Conservation (phyloP, 495 filamentous ascomycete species). For the Friedmanniomyces endolithicus region DNA sequence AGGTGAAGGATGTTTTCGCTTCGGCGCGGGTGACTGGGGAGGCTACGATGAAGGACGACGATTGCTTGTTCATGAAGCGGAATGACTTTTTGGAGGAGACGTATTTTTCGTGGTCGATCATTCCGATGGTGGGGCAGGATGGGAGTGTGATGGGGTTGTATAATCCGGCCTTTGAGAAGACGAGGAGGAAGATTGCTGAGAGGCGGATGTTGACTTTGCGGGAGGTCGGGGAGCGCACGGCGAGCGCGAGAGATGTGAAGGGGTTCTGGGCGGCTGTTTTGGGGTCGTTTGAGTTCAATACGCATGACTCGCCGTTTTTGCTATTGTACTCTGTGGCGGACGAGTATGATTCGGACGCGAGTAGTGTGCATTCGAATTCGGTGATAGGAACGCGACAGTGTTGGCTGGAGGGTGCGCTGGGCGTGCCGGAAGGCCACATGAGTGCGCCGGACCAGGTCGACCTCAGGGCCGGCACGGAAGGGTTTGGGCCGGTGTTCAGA, state of each 20-base stretch:
- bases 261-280: slow-evolving; percentile 48
- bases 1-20: slow-evolving; percentile 46
- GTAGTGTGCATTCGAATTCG: slow-evolving; percentile 50
- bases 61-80: slow-evolving; percentile 50
- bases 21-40: slow-evolving; percentile 47
- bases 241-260: slow-evolving; percentile 51
- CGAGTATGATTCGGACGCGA: slow-evolving; percentile 46
- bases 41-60: slow-evolving; percentile 64
- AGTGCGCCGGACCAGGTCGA: slow-evolving; percentile 43
- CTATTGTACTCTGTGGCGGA: slow-evolving; percentile 51
- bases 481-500: slow-evolving; percentile 52
- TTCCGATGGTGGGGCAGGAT: slow-evolving; percentile 50
- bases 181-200: slow-evolving; percentile 50
- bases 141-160: slow-evolving; percentile 54
- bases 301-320: slow-evolving; percentile 50
- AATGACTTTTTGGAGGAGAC: slow-evolving; percentile 53
- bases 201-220: slow-evolving; percentile 53
- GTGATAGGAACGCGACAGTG: slow-evolving; percentile 41
- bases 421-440: slow-evolving; percentile 46
- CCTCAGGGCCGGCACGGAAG: slow-evolving; percentile 46
- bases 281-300: slow-evolving; percentile 47
- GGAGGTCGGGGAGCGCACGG: slow-evolving; percentile 57
- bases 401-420: slow-evolving; percentile 48
- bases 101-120: slow-evolving; percentile 57
- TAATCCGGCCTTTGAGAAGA: slow-evolving; percentile 59